Percentiles rank a stretch among this genome's conserved stretches.
phyloP scores from a whole-genome alignment of 495 filamentous ascomycete genomes.

The Lophiotrema nucula region DNA sequence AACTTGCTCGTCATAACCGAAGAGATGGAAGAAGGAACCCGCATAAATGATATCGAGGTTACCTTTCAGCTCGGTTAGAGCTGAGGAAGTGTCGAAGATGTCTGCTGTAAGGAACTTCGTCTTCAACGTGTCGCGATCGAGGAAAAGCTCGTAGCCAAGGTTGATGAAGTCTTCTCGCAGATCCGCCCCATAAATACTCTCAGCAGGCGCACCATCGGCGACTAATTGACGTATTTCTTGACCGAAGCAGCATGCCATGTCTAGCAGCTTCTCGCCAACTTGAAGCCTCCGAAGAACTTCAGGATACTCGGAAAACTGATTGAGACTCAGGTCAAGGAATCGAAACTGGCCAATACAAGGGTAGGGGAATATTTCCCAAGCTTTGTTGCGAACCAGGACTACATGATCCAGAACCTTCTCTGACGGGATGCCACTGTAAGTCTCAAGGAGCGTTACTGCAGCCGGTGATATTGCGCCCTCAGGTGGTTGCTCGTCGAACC shows the following conservation, averaged over 20 bases:
- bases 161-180: conserved; percentile 44
- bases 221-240: conserved; percentile 25
- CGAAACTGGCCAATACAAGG: conserved; percentile 21
- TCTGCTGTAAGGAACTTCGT: conserved; percentile 51
- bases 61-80: conserved; percentile 42
- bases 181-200: conserved; percentile 46
- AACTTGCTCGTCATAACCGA: conserved; percentile 54
- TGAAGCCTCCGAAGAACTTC: conserved; percentile 9
- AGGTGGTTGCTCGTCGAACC: conserved; percentile 14
- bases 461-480: background rate
- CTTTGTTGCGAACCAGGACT: conserved; percentile 5
- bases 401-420: conserved; percentile 10
- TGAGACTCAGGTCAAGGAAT: conserved; percentile 5
- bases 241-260: conserved; percentile 27
- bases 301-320: background rate
- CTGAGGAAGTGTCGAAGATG: conserved; percentile 50
- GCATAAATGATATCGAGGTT: conserved; percentile 58
- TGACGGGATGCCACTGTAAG: conserved; percentile 11
- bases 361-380: conserved; percentile 20
- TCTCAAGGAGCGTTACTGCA: conserved; percentile 9
- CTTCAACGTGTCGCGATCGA: conserved; percentile 45
- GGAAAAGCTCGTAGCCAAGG: conserved; percentile 52
- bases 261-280: conserved; percentile 9
- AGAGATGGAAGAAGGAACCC: conserved; percentile 60
- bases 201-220: conserved; percentile 30